phyloP scores from a whole-genome alignment of 805 yeast genomes.

The Nakazawaea populi region DNA sequence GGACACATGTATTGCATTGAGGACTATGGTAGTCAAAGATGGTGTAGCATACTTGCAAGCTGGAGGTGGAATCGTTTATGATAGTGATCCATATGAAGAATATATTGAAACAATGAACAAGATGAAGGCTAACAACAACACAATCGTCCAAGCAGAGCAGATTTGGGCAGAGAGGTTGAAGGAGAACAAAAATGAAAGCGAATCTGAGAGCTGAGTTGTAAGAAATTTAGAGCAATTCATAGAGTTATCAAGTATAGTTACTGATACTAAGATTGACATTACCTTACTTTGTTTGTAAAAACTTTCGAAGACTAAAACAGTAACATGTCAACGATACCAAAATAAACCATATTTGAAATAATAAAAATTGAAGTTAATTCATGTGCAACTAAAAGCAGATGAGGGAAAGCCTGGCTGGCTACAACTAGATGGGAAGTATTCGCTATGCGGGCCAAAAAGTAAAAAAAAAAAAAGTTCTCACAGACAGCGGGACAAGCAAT shows the following conservation, averaged over 20 bases:
- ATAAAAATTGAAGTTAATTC: too few species aligned
- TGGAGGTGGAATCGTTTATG: conserved; percentile 97
- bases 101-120: conserved; percentile 95
- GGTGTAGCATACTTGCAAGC: conserved; percentile 93
- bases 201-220: conserved; percentile 4
- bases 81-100: conserved; percentile 93
- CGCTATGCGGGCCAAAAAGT: too few species aligned
- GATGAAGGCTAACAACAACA: conserved; percentile 87
- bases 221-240: background rate
- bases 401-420: too few species aligned
- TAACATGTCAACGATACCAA: too few species aligned
- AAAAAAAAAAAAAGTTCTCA: too few species aligned
- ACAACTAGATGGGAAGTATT: too few species aligned
- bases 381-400: too few species aligned
- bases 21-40: conserved; percentile 95
- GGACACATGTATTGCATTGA: conserved; percentile 96
- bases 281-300: background rate
- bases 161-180: conserved; percentile 50
- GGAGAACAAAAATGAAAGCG: conserved; percentile 20
- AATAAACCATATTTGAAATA: background rate
- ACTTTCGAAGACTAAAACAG: background rate
- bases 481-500: background rate
- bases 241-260: background rate
- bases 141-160: conserved; percentile 89
- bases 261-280: too few species aligned